Conservation (phyloP, 2,329 filamentous ascomycete species). For the Teratosphaeria gauchensis region DNA sequence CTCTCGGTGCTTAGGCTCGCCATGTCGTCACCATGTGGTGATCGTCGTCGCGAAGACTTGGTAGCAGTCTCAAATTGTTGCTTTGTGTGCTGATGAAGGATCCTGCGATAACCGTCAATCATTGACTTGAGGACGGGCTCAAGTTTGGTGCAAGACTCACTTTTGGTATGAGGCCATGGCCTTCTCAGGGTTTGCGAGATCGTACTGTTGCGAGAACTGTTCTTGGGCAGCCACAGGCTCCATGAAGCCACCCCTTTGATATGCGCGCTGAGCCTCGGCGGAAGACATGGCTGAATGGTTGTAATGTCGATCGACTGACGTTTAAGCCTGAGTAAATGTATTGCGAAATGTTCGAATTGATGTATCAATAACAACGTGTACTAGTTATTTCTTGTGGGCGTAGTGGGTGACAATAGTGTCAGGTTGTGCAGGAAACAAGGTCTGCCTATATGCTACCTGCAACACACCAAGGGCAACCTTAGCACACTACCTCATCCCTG, state of each 20-base stretch:
- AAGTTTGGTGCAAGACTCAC: slow-evolving; percentile 20
- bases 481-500: neutral
- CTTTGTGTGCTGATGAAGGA: slow-evolving; percentile 44
- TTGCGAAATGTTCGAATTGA: neutral
- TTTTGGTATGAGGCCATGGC: slow-evolving; percentile 37
- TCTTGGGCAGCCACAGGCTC: slow-evolving; percentile 27
- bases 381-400: neutral
- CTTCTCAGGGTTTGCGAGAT: slow-evolving; percentile 30
- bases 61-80: slow-evolving; percentile 38
- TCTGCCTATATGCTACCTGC: neutral
- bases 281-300: slow-evolving; percentile 15
- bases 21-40: slow-evolving; percentile 12
- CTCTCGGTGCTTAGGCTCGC: slow-evolving; percentile 13
- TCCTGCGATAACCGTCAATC: slow-evolving; percentile 17
- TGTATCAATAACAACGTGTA: neutral
- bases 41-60: slow-evolving; percentile 36
- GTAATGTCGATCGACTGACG: neutral
- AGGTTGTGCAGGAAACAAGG: neutral
- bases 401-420: neutral
- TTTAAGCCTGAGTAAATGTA: too few relatives aligned
- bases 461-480: neutral
- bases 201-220: slow-evolving; percentile 33
- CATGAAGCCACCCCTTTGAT: slow-evolving; percentile 31
- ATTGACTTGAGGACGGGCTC: neutral
- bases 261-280: slow-evolving; percentile 22